Percentiles rank a stretch among this genome's conserved stretches.
Conservation (phyloP, 768 basidiomycete species). For the Austroboletus eburneus region DNA sequence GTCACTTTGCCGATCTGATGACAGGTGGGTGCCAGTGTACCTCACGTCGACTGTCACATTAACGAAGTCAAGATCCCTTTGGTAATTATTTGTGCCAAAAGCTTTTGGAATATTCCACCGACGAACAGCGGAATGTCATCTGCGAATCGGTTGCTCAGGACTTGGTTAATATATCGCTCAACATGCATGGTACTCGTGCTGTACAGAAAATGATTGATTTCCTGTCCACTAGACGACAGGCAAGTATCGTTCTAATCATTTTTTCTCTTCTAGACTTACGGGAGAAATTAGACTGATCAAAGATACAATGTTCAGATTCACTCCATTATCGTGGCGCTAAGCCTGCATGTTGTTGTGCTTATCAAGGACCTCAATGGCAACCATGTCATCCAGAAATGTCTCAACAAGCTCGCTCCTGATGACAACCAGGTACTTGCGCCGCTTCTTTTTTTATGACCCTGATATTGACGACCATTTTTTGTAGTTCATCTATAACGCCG, state of each 20-base stretch:
- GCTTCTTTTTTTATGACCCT: not conserved
- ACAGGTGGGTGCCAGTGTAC: slow-evolving; percentile 54
- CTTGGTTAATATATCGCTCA: slow-evolving; percentile 94
- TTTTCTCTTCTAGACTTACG: slow-evolving; percentile 51
- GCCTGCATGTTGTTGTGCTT: slow-evolving; percentile 95
- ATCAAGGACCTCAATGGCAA: slow-evolving; percentile 99
- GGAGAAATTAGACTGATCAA: slow-evolving; percentile 64
- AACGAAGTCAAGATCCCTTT: slow-evolving; percentile 71
- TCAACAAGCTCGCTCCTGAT: slow-evolving; percentile 96
- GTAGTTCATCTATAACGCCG: slow-evolving; percentile 98
- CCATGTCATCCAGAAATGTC: slow-evolving; percentile 98
- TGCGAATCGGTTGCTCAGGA: slow-evolving; percentile 98
- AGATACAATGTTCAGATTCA: slow-evolving; percentile 90
- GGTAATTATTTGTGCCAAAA: slow-evolving; percentile 99
- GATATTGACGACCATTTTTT: not conserved
- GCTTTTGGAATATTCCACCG: slow-evolving; percentile 92
- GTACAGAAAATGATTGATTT: slow-evolving; percentile 99
- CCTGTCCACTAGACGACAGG: slow-evolving; percentile 91
- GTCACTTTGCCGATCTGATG: slow-evolving; percentile 98
- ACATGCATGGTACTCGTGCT: slow-evolving; percentile 99
- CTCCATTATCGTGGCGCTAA: slow-evolving; percentile 93
- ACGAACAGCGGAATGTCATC: slow-evolving; percentile 94
- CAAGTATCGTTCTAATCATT: slow-evolving; percentile 40
- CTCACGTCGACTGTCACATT: slow-evolving; percentile 2
- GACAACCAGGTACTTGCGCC: slow-evolving; percentile 79